A percentile compares a stretch with the other conserved stretches of the same genome.
Evolutionary conservation across 495 filamentous ascomycete species (phyloP).

Genomic region (Hapsidospora chrysogenum): DNA sequence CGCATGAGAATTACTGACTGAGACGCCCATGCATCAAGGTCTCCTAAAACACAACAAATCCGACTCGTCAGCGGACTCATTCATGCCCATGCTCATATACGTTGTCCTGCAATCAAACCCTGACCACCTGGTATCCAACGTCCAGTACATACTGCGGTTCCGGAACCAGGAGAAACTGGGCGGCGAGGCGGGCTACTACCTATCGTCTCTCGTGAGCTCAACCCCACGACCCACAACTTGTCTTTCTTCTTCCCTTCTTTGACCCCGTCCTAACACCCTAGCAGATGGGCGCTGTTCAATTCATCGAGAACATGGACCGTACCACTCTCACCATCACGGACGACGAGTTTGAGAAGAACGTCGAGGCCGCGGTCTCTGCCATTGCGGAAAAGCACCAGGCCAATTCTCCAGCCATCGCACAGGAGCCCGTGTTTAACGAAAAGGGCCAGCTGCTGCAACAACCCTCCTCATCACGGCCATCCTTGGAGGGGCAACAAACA

Average conservation of each 20-base stretch:
- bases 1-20: too few relatives aligned
- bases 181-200: conserved; percentile 93
- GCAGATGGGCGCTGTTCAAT: conserved; percentile 88
- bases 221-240: neutral
- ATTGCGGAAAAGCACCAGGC: conserved; percentile 73
- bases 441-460: conserved; percentile 1
- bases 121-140: conserved; percentile 88
- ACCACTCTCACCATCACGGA: conserved; percentile 87
- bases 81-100: conserved; percentile 90
- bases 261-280: conserved; percentile 4
- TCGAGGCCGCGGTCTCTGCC: conserved; percentile 89
- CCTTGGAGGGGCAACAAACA: too few relatives aligned
- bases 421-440: conserved; percentile 2
- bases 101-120: conserved; percentile 90
- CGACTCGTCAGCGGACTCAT: conserved; percentile 90
- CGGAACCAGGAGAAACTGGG: conserved; percentile 93
- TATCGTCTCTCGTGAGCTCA: conserved; percentile 74
- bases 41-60: conserved; percentile 79
- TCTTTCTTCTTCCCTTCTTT: neutral
- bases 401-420: neutral
- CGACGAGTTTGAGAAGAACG: conserved; percentile 86
- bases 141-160: conserved; percentile 95
- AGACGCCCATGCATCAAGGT: too few relatives aligned
- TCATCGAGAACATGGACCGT: conserved; percentile 89
- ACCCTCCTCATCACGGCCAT: conserved; percentile 7